phyloP scores from a whole-genome alignment of 108 stramenopile species.

The Fragilariopsis cylindrus region DNA sequence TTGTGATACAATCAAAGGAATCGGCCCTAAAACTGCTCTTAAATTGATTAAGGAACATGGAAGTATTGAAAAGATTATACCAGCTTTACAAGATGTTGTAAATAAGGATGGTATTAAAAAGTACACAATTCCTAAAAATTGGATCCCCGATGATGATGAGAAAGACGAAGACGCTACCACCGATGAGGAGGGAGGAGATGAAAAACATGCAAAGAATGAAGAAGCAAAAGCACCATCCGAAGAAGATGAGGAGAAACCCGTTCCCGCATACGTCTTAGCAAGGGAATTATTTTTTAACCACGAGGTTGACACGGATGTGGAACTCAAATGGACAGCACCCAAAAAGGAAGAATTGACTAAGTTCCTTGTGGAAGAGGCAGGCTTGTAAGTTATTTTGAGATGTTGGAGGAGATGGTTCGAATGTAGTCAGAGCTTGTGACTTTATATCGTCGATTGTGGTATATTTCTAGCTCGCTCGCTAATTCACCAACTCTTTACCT shows the following conservation, averaged over 20 bases:
- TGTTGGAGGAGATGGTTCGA: too few species aligned
- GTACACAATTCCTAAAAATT: conserved; percentile 79
- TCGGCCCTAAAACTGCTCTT: conserved; percentile 97
- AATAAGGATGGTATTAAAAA: conserved; percentile 57
- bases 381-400: conserved; percentile 42
- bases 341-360: conserved; percentile 73
- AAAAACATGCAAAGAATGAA: conserved; percentile 5
- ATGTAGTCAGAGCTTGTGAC: too few species aligned
- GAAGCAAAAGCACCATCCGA: neutral
- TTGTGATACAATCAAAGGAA: conserved; percentile 92
- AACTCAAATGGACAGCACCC: conserved; percentile 83
- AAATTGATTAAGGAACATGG: conserved; percentile 88
- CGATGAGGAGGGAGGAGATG: conserved; percentile 41
- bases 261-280: conserved; percentile 84
- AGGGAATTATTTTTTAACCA: conserved; percentile 86
- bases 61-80: conserved; percentile 87
- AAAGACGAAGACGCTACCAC: conserved; percentile 43
- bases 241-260: conserved; percentile 37
- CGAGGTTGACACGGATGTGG: conserved; percentile 63
- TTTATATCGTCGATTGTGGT: too few species aligned
- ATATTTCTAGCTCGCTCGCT: too few species aligned
- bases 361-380: conserved; percentile 91
- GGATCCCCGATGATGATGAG: conserved; percentile 63
- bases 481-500: too few species aligned
- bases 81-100: conserved; percentile 34